These are phyloP conservation scores for Colletotrichum kahawae DNA, from an alignment of 2,329 filamentous ascomycete species.

Conservation along the genomic window DNA sequence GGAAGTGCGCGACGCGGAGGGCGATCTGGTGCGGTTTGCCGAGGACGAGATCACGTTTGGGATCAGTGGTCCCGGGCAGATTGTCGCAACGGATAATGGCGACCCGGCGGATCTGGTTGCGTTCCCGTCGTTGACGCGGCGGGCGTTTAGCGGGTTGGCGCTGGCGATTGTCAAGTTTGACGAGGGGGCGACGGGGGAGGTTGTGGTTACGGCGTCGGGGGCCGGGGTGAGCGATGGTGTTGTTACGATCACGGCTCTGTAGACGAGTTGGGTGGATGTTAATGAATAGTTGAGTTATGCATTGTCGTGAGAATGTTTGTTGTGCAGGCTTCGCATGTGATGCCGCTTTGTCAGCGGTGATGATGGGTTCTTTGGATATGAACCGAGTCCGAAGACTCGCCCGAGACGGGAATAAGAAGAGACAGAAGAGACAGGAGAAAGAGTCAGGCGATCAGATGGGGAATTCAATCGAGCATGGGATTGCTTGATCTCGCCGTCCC, in stretches of 20 bases:
- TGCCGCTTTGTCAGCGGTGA: background rate
- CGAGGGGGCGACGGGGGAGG: background rate
- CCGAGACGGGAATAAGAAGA: background rate
- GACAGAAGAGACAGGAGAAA: background rate
- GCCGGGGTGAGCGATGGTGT: background rate
- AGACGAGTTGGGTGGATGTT: background rate
- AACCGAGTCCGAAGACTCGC: background rate
- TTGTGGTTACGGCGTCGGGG: background rate
- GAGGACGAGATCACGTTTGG: slow-evolving; percentile 47
- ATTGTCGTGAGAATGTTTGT: fast-evolving
- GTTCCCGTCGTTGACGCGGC: slow-evolving; percentile 43
- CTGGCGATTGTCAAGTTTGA: slow-evolving; percentile 42
- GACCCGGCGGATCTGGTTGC: slow-evolving; percentile 48
- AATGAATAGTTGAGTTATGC: background rate
- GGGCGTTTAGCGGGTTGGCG: slow-evolving; percentile 45
- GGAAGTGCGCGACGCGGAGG: slow-evolving; percentile 47
- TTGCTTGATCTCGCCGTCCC: background rate
- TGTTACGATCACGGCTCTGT: background rate
- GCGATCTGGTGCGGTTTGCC: slow-evolving; percentile 48
- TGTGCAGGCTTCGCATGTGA: background rate
- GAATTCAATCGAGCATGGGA: background rate
- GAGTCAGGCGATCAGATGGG: background rate
- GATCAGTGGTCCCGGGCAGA: slow-evolving; percentile 45
- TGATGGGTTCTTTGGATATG: background rate
- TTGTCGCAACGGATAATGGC: slow-evolving; percentile 58